Evolutionary conservation across 2,329 filamentous ascomycete species (phyloP), one percentile per base, ranked within the genome.

Genomic region (Phialophora verrucosa): DNA sequence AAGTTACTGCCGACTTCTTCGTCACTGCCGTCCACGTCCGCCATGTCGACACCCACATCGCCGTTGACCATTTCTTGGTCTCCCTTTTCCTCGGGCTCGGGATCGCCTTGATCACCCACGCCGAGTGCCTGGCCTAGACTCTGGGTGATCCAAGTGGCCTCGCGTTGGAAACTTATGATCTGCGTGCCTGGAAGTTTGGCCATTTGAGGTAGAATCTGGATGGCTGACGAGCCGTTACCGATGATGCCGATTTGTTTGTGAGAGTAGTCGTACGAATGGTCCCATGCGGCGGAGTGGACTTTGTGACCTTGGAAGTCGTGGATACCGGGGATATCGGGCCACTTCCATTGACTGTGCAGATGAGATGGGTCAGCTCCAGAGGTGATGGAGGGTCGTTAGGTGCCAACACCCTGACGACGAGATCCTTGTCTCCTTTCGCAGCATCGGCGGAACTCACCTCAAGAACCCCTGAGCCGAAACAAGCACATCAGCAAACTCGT

Each of bases 141-240:
- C 54, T 73, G 73, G 8, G 74, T 73, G 25, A 76, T 72, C 74
- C 73, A 78, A 20, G 77, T 77, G 7, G 75, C 69, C 35, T 73
- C 70, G 4, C 75, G 71, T 31, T 76, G 73, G 61, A 77, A 78
- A 60, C 74, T 76, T 20, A 73, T 74, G 8, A 79, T 60, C 50
- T 72, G 56, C 7, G 61, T 63, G 20, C 68, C 67, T 25, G 69
- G 32, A 8, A 72, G 51, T 63, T 70, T 65, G 42, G 63, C 65
- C 63, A 70, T 69, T 59, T 70, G 65, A 61, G 74, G 75, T 5
- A 79, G 63, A 57, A 80, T 78, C 65, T 80, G 80, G 17, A 82
- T 80, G 0, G 74, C 78, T 2, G 75, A 78, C 1, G 74, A 74
- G 0, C 76, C 75, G 49, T 74, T 75, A 1, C 75, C 75, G 50